Evolutionary conservation across 2,329 filamentous ascomycete genomes (phyloP), one percentile per base, ranked within the genome.

Genomic region (Alternaria brassicae): DNA sequence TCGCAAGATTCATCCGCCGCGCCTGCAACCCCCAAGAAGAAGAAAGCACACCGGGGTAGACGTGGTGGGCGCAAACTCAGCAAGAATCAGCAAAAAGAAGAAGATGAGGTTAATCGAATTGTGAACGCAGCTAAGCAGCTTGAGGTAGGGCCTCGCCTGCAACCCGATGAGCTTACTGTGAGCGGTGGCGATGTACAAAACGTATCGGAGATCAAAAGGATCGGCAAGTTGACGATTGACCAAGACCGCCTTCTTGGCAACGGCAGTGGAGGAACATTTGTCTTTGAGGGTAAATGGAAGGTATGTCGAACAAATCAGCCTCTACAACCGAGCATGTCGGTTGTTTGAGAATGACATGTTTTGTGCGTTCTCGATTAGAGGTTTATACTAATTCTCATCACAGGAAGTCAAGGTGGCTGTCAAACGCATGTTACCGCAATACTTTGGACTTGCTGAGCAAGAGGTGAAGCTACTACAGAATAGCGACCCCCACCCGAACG

Each of bases 231-330:
- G 23, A 83, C 82, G 53, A 86, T 89, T 28, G 81, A 85, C 64
- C 87, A 85, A 23, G 84, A 88, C 67, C 82, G 81, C 28, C 82
- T 88, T 17, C 81, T 89, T 37, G 88, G 88, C 2, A 85, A 92
- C 59, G 95, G 95, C 54, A 98, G 94, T 77, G 96, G 97, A 73
- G 95, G 95, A n/a, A 99, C 95, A 0, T 88, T 96, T 53, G 95
- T 99, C 0, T 98, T 95, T 77, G 90, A 92, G 48, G 95, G 95
- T n/a, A 91, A 89, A 53, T 98, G 96, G 75, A 95, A 96, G 60
- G 76, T 78, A 69, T 66, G 75, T 66, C 25, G 15, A 25, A 27
- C n/a, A 21, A 28, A 4, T 37, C 25, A 41, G 19, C 21, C 23
- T 42, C 3, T 53, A 30, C 36, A 17, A 9, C 15, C 19, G 21